Evolutionary conservation across 192 early-diverging fungal species (phyloP), one percentile per base, ranked within the genome.

Genomic region (Mortierella antarctica): DNA sequence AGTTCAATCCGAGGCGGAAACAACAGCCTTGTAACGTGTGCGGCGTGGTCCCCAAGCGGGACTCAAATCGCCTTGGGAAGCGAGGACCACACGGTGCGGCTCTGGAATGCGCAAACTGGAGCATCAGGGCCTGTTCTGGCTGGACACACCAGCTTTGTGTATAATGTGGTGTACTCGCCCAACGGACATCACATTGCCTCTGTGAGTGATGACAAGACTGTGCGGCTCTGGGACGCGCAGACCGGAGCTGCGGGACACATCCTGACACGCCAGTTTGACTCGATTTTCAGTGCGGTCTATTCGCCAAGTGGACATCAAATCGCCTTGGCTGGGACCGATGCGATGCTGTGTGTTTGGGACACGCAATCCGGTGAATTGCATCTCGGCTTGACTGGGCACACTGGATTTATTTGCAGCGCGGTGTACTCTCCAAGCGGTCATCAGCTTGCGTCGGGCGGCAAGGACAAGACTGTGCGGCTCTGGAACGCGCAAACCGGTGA

Each of bases 301-400:
- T 61, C 69, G 15, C 69, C 69, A 18, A 62, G 20, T 46, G 48
- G 57, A 23, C 49, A 70, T 13, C 57, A 53, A 3, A 10, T 70
- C 4, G 69, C 50, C 1, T 52, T 10, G 13, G 18, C 11, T 62
- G 59, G 18, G 0, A 10, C 0, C 2, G 23, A 58, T 31, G 12
- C 6, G 13, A 58, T 23, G 8, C 6, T 58, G 39, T 3, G 39
- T 5, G 7, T 58, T 6, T 58, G 57, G 57, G 39, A 58, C 23
- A 23, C 14, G 7, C 21, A 39, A 23, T 11, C 57, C 8, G 52
- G 52, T 20, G n/a, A 31, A 31, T 31, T 31, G 31, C 13, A 7
- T 8, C 8, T 54, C 15, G 17, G 4, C 21, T 20, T 54, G 47
- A 62, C 9, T 49, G 48, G 50, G 9, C 62, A 54, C 15, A n/a